phyloP scores from a whole-genome alignment of 106 monocot species.

The Platanthera zijinensis region DNA sequence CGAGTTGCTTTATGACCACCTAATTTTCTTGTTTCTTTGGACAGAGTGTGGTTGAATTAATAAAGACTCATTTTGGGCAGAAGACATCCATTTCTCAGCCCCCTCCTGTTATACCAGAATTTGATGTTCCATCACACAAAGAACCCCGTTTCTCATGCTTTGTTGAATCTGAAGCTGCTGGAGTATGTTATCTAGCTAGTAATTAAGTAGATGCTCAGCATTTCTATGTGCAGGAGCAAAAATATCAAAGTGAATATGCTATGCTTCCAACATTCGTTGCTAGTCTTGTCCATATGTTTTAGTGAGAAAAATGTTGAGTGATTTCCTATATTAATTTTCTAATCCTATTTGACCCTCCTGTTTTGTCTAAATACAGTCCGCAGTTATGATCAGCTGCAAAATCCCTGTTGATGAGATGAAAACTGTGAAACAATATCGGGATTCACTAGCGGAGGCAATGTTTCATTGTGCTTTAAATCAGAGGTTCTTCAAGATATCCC shows the following conservation, averaged over 20 bases:
- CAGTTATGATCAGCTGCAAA: conserved; percentile 99
- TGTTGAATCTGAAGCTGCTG: conserved; percentile 98
- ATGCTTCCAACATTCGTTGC: neutral
- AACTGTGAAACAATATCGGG: conserved; percentile 84
- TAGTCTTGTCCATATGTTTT: conserved; percentile 1
- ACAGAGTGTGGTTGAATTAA: conserved; percentile 91
- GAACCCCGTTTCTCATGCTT: conserved; percentile 97
- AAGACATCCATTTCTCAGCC: conserved; percentile 37
- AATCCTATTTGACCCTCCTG: conserved; percentile 8
- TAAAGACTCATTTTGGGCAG: conserved; percentile 79
- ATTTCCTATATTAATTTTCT: neutral
- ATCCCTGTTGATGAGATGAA: conserved; percentile 61
- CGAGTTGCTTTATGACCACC: neutral
- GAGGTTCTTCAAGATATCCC: conserved; percentile 93
- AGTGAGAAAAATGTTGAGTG: neutral
- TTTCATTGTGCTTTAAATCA: conserved; percentile 97
- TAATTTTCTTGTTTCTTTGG: conserved; percentile 7
- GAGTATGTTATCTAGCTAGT: conserved; percentile 43
- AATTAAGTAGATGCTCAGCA: neutral
- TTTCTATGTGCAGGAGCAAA: neutral
- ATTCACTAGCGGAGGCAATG: conserved; percentile 92
- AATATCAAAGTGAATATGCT: neutral
- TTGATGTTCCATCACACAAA: conserved; percentile 77
- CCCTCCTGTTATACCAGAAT: conserved; percentile 57
- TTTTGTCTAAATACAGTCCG: conserved; percentile 57